A percentile compares a stretch with the other conserved stretches of the same genome.
phyloP scores from a whole-genome alignment of 306 rosid species.

The Cicer chorassanicum region DNA sequence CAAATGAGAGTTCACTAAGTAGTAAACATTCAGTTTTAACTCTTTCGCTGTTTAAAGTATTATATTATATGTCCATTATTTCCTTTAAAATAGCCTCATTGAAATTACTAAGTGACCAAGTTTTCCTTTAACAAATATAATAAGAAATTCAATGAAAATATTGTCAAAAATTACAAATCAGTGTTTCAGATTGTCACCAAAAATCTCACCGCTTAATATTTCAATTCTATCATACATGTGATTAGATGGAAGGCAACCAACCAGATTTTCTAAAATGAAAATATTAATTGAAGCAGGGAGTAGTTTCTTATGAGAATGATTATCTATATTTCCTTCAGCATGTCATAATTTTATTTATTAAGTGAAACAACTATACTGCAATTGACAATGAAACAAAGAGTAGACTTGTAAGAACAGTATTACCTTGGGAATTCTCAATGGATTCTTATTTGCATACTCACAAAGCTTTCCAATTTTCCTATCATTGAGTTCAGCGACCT shows the following conservation, averaged over 20 bases:
- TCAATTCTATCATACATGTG: constrained; percentile 8
- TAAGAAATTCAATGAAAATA: constrained; percentile 25
- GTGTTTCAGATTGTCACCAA: neutral
- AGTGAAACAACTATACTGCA: constrained; percentile 33
- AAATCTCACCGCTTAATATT: neutral
- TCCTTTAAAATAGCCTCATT: constrained; percentile 14
- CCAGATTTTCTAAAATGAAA: constrained; percentile 12
- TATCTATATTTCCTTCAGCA: constrained; percentile 30
- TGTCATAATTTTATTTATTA: constrained; percentile 36
- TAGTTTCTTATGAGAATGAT: constrained; percentile 33
- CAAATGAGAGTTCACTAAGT: constrained; percentile 30
- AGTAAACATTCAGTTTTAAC: neutral
- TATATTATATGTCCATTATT: neutral
- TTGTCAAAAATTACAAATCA: constrained; percentile 36
- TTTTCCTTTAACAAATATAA: constrained; percentile 27
- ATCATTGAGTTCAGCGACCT: constrained; percentile 59
- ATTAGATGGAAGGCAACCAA: constrained; percentile 37
- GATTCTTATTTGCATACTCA: constrained; percentile 56
- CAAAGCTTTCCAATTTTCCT: constrained; percentile 59
- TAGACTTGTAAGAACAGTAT: constrained; percentile 11
- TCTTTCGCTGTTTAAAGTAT: constrained; percentile 26
- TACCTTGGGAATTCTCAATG: constrained; percentile 63
- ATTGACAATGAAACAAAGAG: constrained; percentile 6
- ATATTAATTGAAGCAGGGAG: constrained; percentile 1
- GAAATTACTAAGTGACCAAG: constrained; percentile 20